Conservation (phyloP, 352 stramenopile genomes). For the Phytophthora ohioensis region DNA sequence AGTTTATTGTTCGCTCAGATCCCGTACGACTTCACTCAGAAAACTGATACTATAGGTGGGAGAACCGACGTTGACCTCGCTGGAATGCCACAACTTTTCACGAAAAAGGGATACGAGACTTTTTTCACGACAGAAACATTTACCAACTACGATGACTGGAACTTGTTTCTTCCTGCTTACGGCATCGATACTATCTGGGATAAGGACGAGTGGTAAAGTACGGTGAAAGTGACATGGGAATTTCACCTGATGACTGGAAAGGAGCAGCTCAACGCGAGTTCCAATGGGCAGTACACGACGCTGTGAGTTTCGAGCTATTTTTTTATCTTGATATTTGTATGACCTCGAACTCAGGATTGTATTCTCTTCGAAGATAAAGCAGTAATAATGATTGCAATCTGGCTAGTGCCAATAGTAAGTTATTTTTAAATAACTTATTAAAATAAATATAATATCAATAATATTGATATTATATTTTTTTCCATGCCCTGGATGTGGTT, state of each 20-base stretch:
- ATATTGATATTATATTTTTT: too few species aligned
- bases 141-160: slow-evolving; percentile 3
- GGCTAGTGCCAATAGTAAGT: too few species aligned
- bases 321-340: slow-evolving; percentile 8
- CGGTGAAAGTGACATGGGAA: slow-evolving; percentile 10
- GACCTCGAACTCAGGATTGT: too few species aligned
- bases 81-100: slow-evolving; percentile 9
- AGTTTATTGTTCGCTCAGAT: slow-evolving; percentile 13
- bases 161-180: slow-evolving; percentile 7
- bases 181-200: slow-evolving; percentile 6
- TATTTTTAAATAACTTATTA: too few species aligned
- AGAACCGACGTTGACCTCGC: slow-evolving; percentile 1
- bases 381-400: too few species aligned
- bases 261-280: slow-evolving; percentile 3
- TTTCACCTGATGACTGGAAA: not conserved
- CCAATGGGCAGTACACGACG: slow-evolving; percentile 59
- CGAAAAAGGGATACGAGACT: slow-evolving; percentile 14
- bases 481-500: too few species aligned
- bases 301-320: slow-evolving; percentile 51
- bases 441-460: too few species aligned
- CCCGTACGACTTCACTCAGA: slow-evolving; percentile 6
- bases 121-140: slow-evolving; percentile 14
- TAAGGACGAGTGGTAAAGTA: slow-evolving; percentile 2
- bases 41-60: slow-evolving; percentile 10
- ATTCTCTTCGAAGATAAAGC: too few species aligned